Evolutionary conservation across 495 filamentous ascomycete genomes (phyloP).

Genomic region (Durotheca rogersii): DNA sequence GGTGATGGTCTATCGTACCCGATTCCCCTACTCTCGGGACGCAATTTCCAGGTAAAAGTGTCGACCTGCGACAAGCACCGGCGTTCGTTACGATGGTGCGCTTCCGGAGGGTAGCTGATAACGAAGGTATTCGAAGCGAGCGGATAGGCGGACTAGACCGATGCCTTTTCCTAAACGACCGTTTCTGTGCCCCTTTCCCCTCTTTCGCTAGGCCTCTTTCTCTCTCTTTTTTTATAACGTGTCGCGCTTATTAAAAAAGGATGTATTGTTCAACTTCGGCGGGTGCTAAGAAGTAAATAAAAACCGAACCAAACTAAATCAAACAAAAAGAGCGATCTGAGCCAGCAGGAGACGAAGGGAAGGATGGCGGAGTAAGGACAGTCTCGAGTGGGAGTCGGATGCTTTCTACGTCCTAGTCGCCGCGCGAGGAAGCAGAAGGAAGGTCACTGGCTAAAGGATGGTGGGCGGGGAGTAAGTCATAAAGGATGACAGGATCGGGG

Average conservation of each 20-base stretch:
- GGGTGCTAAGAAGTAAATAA: constrained; percentile 34
- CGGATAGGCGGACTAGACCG: constrained; percentile 20
- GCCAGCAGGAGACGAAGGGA: constrained; percentile 56
- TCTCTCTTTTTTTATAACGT: neutral
- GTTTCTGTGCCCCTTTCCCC: constrained; percentile 12
- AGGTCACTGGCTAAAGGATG: constrained; percentile 26
- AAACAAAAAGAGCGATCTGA: constrained; percentile 58
- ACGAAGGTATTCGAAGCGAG: constrained; percentile 23
- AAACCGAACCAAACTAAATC: constrained; percentile 42
- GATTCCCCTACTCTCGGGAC: constrained; percentile 26
- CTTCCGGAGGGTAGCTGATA: constrained; percentile 19
- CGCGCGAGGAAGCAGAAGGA: constrained; percentile 35
- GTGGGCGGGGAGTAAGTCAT: constrained; percentile 48
- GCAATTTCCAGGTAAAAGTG: constrained; percentile 39
- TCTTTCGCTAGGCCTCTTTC: too few relatives aligned
- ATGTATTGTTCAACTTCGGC: constrained; percentile 19
- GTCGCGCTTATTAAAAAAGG: constrained; percentile 25
- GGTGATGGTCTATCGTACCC: constrained; percentile 31
- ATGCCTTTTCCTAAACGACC: constrained; percentile 15
- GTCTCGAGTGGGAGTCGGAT: constrained; percentile 34
- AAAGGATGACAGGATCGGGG: constrained; percentile 36
- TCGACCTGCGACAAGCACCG: constrained; percentile 54
- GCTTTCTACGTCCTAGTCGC: constrained; percentile 39
- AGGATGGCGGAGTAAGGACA: constrained; percentile 44
- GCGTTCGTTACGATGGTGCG: constrained; percentile 25